Evolutionary conservation across 129 eudicot species (phyloP).

Genomic region (Solidago caesia): DNA sequence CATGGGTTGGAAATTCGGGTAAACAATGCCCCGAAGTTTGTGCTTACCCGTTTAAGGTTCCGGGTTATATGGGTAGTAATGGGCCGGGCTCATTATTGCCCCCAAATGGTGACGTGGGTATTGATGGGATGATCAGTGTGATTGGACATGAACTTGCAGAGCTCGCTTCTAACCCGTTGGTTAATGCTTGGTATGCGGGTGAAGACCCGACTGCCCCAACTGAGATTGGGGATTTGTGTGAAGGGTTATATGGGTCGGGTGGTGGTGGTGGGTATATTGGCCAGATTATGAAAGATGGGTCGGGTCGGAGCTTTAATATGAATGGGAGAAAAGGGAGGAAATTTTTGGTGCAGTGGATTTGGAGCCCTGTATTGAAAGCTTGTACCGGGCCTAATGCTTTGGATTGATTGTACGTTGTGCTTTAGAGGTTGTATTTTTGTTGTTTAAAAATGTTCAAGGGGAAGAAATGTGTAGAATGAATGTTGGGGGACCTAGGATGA

Average conservation of each 20-base stretch:
- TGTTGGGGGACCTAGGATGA: too few species aligned
- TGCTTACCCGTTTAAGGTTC: slow-evolving; percentile 88
- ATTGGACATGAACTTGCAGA: slow-evolving; percentile 75
- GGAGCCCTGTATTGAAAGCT: slow-evolving; percentile 70
- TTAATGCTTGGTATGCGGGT: slow-evolving; percentile 85
- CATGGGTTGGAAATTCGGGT: slow-evolving; percentile 88
- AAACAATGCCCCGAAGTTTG: slow-evolving; percentile 86
- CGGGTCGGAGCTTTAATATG: slow-evolving; percentile 64
- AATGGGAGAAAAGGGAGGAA: slow-evolving; percentile 55
- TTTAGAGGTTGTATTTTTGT: slow-evolving; percentile 1
- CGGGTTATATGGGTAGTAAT: slow-evolving; percentile 62
- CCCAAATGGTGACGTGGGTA: slow-evolving; percentile 71
- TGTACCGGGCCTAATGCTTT: slow-evolving; percentile 84
- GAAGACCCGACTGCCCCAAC: slow-evolving; percentile 78
- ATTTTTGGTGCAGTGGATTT: slow-evolving; percentile 85
- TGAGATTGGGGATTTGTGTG: slow-evolving; percentile 85
- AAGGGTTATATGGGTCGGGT: slow-evolving; percentile 76
- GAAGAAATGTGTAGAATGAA: too few species aligned
- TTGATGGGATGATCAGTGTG: slow-evolving; percentile 83
- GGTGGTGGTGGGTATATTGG: slow-evolving; percentile 90
- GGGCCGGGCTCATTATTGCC: slow-evolving; percentile 54
- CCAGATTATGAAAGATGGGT: slow-evolving; percentile 56
- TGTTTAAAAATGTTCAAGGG: neutral
- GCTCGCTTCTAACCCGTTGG: slow-evolving; percentile 65
- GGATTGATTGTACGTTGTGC: slow-evolving; percentile 32